These are phyloP conservation scores for Hygrophorus pudorinus DNA, from an alignment of 768 basidiomycete species.

Conservation along the genomic window DNA sequence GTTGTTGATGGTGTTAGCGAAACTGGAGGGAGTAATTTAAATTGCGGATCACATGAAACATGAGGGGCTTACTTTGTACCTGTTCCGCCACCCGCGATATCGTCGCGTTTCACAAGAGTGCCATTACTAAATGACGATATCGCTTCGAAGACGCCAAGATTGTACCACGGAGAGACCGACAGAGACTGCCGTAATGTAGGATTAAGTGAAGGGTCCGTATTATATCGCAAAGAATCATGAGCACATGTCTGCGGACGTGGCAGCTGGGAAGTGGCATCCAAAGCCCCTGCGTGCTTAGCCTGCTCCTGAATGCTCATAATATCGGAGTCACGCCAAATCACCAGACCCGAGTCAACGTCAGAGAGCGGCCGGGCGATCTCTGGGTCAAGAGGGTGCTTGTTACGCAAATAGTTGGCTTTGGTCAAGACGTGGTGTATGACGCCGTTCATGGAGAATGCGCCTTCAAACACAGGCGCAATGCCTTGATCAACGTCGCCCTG, in stretches of 20 bases:
- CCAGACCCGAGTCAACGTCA: conserved; percentile 40
- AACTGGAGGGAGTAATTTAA: conserved; percentile 32
- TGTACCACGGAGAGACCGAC: conserved; percentile 25
- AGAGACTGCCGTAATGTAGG: conserved; percentile 32
- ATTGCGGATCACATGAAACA: neutral
- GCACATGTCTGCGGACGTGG: conserved; percentile 40
- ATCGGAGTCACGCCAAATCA: conserved; percentile 73
- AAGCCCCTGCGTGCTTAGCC: conserved; percentile 11
- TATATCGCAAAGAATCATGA: conserved; percentile 63
- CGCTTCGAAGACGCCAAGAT: conserved; percentile 24
- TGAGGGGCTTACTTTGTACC: conserved; percentile 39
- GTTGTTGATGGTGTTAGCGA: conserved; percentile 56
- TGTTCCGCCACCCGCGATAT: conserved; percentile 42
- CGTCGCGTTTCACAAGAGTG: conserved; percentile 37
- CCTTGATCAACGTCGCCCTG: conserved; percentile 40
- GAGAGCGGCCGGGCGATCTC: conserved; percentile 27
- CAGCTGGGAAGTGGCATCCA: conserved; percentile 11
- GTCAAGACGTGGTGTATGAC: conserved; percentile 63
- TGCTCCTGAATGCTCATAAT: conserved; percentile 44
- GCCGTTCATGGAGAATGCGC: conserved; percentile 63
- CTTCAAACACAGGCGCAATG: conserved; percentile 56
- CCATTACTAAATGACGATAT: conserved; percentile 21
- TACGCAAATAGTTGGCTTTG: conserved; percentile 57
- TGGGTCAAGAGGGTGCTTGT: conserved; percentile 50
- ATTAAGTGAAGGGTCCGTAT: conserved; percentile 46